These are phyloP conservation scores for Cyberlindnera bimundalis DNA, from an alignment of 805 yeast species.

Conservation along the genomic window DNA sequence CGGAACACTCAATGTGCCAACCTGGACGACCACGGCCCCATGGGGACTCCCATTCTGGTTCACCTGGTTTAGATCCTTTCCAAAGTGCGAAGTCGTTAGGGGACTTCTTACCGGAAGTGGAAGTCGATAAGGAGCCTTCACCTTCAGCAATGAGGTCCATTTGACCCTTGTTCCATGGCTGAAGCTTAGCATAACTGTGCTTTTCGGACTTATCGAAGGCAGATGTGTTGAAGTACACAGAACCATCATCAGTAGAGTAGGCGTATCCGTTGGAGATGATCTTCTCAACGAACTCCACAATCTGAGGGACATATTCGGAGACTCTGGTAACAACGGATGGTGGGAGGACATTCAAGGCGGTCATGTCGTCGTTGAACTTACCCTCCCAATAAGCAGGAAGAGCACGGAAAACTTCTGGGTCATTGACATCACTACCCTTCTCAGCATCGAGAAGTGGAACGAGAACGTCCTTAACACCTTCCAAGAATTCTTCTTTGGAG, in stretches of 20 bases:
- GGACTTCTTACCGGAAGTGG: slow-evolving; percentile 58
- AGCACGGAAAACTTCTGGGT: slow-evolving; percentile 76
- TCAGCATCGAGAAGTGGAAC: slow-evolving; percentile 70
- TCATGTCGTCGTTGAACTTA: slow-evolving; percentile 84
- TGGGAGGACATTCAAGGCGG: slow-evolving; percentile 73
- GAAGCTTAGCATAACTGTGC: slow-evolving; percentile 91
- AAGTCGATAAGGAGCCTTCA: slow-evolving; percentile 75
- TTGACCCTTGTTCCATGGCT: slow-evolving; percentile 97
- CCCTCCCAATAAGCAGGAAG: slow-evolving; percentile 89
- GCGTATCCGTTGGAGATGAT: slow-evolving; percentile 83
- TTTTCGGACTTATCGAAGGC: slow-evolving; percentile 67
- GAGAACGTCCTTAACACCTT: slow-evolving; percentile 65
- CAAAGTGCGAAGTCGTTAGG: slow-evolving; percentile 92
- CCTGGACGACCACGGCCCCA: slow-evolving; percentile 99
- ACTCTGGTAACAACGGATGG: slow-evolving; percentile 90
- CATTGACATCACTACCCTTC: slow-evolving; percentile 73
- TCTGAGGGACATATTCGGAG: slow-evolving; percentile 93
- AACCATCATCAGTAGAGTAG: slow-evolving; percentile 78
- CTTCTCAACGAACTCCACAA: slow-evolving; percentile 69
- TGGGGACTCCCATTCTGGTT: slow-evolving; percentile 91
- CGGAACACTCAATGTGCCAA: slow-evolving; percentile 99
- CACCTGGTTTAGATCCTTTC: slow-evolving; percentile 96
- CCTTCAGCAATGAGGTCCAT: slow-evolving; percentile 86
- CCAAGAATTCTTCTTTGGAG: slow-evolving; percentile 39
- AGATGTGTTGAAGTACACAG: slow-evolving; percentile 92